Evolutionary conservation across 2,329 filamentous ascomycete genomes (phyloP).

Genomic region (Penicillium sp.): DNA sequence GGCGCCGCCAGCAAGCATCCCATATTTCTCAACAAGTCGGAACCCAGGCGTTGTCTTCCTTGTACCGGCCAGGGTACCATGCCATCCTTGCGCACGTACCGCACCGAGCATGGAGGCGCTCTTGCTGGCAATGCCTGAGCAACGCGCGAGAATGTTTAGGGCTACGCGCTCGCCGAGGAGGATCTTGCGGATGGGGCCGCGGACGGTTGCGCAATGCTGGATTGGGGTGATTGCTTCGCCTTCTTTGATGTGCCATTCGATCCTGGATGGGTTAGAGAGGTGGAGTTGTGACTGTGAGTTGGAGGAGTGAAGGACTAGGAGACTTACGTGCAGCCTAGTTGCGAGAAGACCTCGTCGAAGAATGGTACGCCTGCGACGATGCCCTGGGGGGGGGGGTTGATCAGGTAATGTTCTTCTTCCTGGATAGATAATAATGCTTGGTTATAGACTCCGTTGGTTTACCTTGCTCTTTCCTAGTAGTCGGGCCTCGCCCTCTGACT

Average conservation of each 20-base stretch:
- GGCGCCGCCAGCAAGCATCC: conserved; percentile 89
- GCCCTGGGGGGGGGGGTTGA: conserved; percentile 49
- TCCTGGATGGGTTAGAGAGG: conserved; percentile 41
- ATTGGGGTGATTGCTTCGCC: conserved; percentile 65
- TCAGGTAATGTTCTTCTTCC: background rate
- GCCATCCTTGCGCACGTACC: conserved; percentile 65
- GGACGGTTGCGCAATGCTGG: conserved; percentile 73
- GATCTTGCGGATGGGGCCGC: conserved; percentile 75
- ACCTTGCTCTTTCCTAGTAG: conserved; percentile 59
- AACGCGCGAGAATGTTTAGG: conserved; percentile 83
- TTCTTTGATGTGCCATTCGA: conserved; percentile 82
- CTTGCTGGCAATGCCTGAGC: conserved; percentile 82
- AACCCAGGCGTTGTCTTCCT: conserved; percentile 97
- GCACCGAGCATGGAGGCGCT: conserved; percentile 47
- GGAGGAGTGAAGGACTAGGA: background rate
- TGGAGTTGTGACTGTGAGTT: background rate
- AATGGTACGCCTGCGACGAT: conserved; percentile 90
- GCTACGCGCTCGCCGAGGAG: conserved; percentile 92
- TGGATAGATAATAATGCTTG: no score
- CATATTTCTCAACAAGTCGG: conserved; percentile 94
- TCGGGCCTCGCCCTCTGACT: conserved; percentile 42
- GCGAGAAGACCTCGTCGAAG: conserved; percentile 87
- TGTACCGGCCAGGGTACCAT: conserved; percentile 84
- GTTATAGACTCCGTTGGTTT: background rate
- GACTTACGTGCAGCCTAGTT: conserved; percentile 74